These are phyloP conservation scores for Emydomyces testavorans DNA, from an alignment of 2,329 filamentous ascomycete genomes.

Conservation along the genomic window DNA sequence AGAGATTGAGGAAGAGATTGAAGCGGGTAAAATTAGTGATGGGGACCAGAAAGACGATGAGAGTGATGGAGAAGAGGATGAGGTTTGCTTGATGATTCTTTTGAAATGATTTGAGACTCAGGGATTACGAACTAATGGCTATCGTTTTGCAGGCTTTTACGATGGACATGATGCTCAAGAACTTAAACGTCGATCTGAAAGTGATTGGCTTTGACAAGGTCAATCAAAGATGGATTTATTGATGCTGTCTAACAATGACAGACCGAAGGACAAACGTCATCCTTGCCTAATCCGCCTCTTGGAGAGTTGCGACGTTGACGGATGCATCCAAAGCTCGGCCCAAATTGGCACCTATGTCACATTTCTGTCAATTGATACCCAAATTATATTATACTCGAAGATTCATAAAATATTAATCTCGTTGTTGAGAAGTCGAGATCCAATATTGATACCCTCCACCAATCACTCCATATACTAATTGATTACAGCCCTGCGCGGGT, in stretches of 20 bases:
- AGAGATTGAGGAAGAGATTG: constrained; percentile 31
- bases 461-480: too few species aligned
- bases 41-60: constrained; percentile 22
- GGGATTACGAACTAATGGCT: background rate
- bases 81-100: constrained; percentile 32
- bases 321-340: too few species aligned
- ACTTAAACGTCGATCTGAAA: constrained; percentile 50
- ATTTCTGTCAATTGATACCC: too few species aligned
- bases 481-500: too few species aligned
- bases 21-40: constrained; percentile 24
- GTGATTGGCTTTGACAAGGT: constrained; percentile 53
- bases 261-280: too few species aligned
- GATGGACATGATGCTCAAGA: constrained; percentile 58
- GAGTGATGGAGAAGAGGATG: constrained; percentile 25
- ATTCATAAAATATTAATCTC: too few species aligned
- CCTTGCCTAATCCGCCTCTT: too few species aligned
- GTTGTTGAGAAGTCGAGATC: too few species aligned
- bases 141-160: constrained; percentile 45
- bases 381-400: too few species aligned
- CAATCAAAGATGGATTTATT: constrained; percentile 48
- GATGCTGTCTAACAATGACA: background rate
- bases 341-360: too few species aligned
- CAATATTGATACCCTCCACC: too few species aligned
- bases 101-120: background rate
- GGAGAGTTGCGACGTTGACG: too few species aligned